Evolutionary conservation across 208 protist species (phyloP), one percentile per base, ranked within the genome.

Genomic region (Acanthamoeba sp.): DNA sequence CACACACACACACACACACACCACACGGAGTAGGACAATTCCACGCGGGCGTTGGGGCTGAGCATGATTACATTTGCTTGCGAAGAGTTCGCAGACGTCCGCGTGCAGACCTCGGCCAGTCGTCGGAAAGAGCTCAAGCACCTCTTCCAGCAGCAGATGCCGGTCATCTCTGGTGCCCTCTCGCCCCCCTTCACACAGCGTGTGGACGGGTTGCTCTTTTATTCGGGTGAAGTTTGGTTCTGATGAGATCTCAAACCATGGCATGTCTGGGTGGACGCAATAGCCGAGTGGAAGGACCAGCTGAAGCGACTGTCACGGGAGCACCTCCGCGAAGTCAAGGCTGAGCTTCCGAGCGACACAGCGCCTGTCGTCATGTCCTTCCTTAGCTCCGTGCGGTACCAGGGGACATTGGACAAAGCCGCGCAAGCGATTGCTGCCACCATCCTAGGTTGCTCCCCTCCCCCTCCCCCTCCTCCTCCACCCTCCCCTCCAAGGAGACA

Each of bases 111-210:
- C 38, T 82, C 71, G 4, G 29, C 71, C 4, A 50, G 36, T 20
- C 29, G 71, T 7, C 6, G 71, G 1, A 82, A 82, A 22, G 71
- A 82, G 40, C 71, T 82, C 36, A 82, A 82, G 38, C 40, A 52
- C 20, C 40, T 82, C 38, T 82, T 82, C 27, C 71, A 82, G 29
- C 71, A 82, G 71, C 71, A 82, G 22, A 40, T 82, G 36, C 71
- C 71, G 10, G 38, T 27, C 24, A 82, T 82, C 4, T 82, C 71
- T 18, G 32, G 71, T 82, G 40, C 71, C 20, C 40, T 12, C 27
- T n/a, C n/a, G n/a, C n/a, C n/a, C n/a, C n/a, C n/a, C n/a, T n/a
- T n/a, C n/a, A n/a, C n/a, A n/a, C n/a, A n/a, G n/a, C n/a, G n/a
- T n/a, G n/a, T n/a, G n/a, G n/a, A n/a, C n/a, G n/a, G n/a, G n/a